Evolutionary conservation across 805 yeast genomes (phyloP), one percentile per base, ranked within the genome.

Genomic region (Suhomyces canberraensis): DNA sequence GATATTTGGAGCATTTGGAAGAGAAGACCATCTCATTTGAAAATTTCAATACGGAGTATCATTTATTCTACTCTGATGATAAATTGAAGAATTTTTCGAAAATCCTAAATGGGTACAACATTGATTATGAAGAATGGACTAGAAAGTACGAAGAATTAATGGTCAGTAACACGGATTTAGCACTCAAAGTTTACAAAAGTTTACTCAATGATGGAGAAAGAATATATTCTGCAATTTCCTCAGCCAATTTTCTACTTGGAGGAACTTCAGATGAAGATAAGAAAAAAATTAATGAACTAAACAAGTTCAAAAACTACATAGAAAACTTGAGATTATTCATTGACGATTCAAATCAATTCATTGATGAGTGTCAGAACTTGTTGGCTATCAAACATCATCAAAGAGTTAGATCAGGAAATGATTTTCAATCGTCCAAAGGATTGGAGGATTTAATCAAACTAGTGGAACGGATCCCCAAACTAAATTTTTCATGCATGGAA

Each of bases 171-270:
- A 14, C 37, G 2, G 70, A 68, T 8, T 76, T 84, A 2, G 47
- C 78, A 1, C 54, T 80, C 27, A 71, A 71, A 36, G 40, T 58
- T 2, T 62, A 78, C 40, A 71, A 64, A 41, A 42, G 60, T 1
- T 47, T 80, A n/a, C 56, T 73, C 4, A 37, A 51, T 3, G 87
- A 81, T 33, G 83, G 86, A 4, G 81, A 79, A 41, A 63, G 69
- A 29, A 66, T 80, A 1, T 51, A 52, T n/a, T 61, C 61, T 4
- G 60, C 64, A 1, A 54, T 75, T 3, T 54, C 66, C 0, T 53
- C 65, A 2, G 46, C 59, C 11, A 49, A 43, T 17, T 44, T 46
- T 29, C 34, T 47, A 15, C 25, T 40, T n/a, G 29, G 14, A 18
- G 42, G 40, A 11, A 28, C 29, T 16, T 14, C 18, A 26, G 29